Conservation (phyloP, 1,284 basidiomycete genomes). For the Leccinum solheimii region DNA sequence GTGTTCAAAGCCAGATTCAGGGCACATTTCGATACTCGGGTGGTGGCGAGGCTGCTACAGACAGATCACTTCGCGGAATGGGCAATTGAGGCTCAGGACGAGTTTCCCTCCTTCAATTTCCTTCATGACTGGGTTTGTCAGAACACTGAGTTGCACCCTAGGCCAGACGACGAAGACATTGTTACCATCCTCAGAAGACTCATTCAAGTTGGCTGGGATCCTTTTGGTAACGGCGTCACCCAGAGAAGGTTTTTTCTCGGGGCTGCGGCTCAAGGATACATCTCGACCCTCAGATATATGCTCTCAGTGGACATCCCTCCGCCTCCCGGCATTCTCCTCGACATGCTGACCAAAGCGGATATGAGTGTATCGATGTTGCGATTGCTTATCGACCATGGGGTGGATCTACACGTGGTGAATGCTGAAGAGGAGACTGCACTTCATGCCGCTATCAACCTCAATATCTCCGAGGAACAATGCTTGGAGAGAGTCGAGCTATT, state of each 20-base stretch:
- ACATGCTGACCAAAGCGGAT: neutral
- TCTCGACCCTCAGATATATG: neutral
- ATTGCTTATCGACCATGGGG: neutral
- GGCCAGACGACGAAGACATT: neutral
- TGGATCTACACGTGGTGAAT: neutral
- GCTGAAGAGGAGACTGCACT: neutral
- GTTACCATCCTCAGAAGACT: neutral
- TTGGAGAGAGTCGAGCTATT: conserved; percentile 5
- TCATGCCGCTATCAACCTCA: neutral
- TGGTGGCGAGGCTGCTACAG: neutral
- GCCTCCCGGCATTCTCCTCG: conserved; percentile 1
- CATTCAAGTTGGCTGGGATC: neutral
- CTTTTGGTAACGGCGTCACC: neutral
- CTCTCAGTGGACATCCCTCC: neutral
- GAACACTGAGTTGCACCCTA: neutral
- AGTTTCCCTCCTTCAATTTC: neutral
- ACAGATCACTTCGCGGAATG: neutral
- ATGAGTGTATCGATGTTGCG: neutral
- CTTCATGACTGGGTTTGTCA: neutral
- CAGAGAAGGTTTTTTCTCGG: neutral
- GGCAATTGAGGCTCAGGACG: neutral
- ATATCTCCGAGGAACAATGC: conserved; percentile 2
- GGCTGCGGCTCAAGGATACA: neutral
- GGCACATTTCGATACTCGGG: too few species aligned
- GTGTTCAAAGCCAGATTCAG: neutral